Percentiles rank a stretch among this genome's conserved stretches.
Conservation (phyloP, 345 rosid species). For the Hevea brasiliensis region DNA sequence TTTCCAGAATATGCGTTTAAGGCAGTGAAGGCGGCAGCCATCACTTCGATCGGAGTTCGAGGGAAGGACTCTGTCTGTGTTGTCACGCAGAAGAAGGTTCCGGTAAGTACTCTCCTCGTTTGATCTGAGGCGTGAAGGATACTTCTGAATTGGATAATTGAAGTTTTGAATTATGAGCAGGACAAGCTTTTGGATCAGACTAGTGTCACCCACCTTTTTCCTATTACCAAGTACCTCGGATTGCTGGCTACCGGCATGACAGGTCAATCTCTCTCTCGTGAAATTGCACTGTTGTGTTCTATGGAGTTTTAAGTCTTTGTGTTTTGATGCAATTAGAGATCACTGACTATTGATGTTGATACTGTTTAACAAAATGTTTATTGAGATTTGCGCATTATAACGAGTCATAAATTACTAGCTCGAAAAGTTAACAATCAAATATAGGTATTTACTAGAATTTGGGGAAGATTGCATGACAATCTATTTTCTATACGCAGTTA, state of each 20-base stretch:
- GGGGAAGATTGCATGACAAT: neutral
- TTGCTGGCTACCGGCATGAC: constrained; percentile 95
- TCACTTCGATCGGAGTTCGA: constrained; percentile 92
- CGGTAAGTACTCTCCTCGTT: constrained; percentile 50
- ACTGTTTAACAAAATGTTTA: neutral
- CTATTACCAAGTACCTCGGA: constrained; percentile 87
- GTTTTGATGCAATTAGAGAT: neutral
- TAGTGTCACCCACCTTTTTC: constrained; percentile 89
- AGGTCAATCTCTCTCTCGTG: constrained; percentile 41
- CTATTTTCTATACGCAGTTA: no score
- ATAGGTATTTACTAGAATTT: neutral
- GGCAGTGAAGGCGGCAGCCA: constrained; percentile 94
- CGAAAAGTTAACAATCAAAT: neutral
- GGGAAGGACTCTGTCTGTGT: constrained; percentile 96
- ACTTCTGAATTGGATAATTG: constrained; percentile 11
- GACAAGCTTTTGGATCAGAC: constrained; percentile 99
- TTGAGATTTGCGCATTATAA: no score
- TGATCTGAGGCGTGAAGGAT: neutral
- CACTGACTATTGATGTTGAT: neutral
- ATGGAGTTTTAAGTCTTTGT: neutral
- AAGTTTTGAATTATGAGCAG: constrained; percentile 39
- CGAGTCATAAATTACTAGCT: no score
- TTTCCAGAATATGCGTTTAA: constrained; percentile 86
- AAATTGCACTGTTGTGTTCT: neutral
- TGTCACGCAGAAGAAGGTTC: constrained; percentile 98